Evolutionary conservation across 176 grass and related monocot genomes (phyloP).

Genomic region (Avena sativa): DNA sequence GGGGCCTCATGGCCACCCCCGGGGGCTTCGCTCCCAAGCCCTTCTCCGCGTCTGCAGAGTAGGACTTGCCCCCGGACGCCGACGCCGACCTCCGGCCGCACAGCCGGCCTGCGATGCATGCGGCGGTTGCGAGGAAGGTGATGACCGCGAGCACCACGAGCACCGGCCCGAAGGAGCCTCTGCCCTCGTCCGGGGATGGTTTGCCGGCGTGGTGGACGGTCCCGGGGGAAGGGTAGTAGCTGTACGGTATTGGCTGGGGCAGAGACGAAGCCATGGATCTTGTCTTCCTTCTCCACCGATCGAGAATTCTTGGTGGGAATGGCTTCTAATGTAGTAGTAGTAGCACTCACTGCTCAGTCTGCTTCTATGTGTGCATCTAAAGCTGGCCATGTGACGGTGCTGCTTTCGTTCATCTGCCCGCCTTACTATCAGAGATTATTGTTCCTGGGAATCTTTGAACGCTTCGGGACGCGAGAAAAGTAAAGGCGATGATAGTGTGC

Average conservation of each 20-base stretch:
- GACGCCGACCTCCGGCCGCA: conserved; percentile 33
- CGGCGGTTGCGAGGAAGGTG: conserved; percentile 46
- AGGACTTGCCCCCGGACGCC: conserved; percentile 8
- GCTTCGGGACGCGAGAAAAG: conserved; percentile 65
- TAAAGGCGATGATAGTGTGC: background rate
- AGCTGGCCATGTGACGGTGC: conserved; percentile 18
- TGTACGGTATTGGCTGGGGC: conserved; percentile 41
- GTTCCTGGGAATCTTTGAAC: conserved; percentile 58
- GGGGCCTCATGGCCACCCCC: conserved; percentile 48
- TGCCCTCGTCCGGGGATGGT: conserved; percentile 17
- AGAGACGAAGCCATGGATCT: conserved; percentile 45
- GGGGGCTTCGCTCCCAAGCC: conserved; percentile 26
- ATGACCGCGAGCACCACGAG: conserved; percentile 59
- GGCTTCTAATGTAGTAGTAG: background rate
- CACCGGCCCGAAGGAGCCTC: conserved; percentile 59
- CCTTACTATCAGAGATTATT: background rate
- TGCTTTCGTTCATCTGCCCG: background rate
- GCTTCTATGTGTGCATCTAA: background rate
- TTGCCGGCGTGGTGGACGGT: background rate
- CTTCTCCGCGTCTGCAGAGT: conserved; percentile 50
- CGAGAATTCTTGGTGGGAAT: background rate
- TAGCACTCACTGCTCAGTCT: background rate
- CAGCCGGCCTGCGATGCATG: conserved; percentile 59
- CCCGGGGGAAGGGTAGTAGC: conserved; percentile 38
- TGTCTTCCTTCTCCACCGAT: background rate